These are phyloP conservation scores for Wilcoxina mikolae DNA, from an alignment of 495 filamentous ascomycete genomes.

Conservation along the genomic window DNA sequence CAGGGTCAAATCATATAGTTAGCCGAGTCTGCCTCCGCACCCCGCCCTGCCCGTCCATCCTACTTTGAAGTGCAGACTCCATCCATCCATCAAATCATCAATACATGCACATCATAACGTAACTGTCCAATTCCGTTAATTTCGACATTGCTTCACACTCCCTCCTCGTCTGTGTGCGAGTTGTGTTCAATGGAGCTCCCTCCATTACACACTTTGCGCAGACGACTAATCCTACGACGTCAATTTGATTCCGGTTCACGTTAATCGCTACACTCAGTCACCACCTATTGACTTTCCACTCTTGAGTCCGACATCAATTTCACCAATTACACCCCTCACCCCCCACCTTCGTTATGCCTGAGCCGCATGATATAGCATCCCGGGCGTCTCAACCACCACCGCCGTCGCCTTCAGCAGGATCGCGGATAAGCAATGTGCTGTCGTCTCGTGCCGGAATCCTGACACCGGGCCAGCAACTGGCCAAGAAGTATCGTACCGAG, in stretches of 20 bases:
- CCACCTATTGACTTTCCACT: background rate
- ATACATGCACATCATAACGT: too few relatives aligned
- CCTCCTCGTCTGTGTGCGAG: background rate
- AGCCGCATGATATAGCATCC: background rate
- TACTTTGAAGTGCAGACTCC: too few relatives aligned
- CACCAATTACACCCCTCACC: background rate
- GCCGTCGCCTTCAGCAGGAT: background rate
- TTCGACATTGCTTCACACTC: background rate
- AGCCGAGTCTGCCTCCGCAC: too few relatives aligned
- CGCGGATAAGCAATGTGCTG: background rate
- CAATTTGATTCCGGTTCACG: background rate
- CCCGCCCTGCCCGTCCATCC: too few relatives aligned
- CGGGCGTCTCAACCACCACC: background rate
- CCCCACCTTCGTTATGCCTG: background rate
- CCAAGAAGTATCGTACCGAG: conserved; percentile 66
- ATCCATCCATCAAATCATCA: too few relatives aligned
- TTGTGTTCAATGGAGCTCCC: conserved; percentile 4
- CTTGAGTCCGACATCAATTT: background rate
- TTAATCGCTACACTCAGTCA: background rate
- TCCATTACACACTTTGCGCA: conserved; percentile 6
- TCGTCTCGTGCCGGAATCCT: conserved; percentile 11
- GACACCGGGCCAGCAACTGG: conserved; percentile 35
- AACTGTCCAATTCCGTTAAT: too few relatives aligned
- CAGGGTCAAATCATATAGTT: too few relatives aligned
- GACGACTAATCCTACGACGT: background rate